Evolutionary conservation across 176 grass and related monocot species (phyloP).

Genomic region (Otatea glauca): DNA sequence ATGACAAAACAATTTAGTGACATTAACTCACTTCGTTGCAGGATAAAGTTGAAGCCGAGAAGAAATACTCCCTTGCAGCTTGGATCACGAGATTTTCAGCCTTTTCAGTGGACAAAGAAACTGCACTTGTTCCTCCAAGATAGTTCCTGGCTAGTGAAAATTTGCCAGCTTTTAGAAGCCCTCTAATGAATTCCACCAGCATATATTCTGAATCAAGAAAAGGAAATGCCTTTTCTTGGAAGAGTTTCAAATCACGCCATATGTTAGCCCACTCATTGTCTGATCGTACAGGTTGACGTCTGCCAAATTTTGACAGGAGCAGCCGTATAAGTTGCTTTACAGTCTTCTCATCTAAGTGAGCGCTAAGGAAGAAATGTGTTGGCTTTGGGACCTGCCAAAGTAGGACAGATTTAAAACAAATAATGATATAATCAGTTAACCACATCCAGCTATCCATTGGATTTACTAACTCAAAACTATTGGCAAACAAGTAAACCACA

Average conservation of each 20-base stretch:
- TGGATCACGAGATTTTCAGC: conserved; percentile 89
- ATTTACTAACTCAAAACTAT: conserved; percentile 26
- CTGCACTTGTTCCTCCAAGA: conserved; percentile 85
- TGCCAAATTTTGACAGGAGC: conserved; percentile 90
- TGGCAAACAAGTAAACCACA: conserved; percentile 25
- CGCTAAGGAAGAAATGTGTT: conserved; percentile 67
- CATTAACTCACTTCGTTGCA: conserved; percentile 75
- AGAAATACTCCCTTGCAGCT: conserved; percentile 97
- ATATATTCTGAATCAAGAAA: conserved; percentile 98
- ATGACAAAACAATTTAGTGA: conserved; percentile 30
- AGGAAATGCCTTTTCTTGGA: conserved; percentile 96
- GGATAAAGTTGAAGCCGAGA: conserved; percentile 91
- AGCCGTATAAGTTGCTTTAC: conserved; percentile 90
- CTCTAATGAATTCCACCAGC: conserved; percentile 91
- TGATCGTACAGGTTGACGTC: conserved; percentile 79
- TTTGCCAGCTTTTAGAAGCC: conserved; percentile 94
- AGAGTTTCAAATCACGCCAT: conserved; percentile 87
- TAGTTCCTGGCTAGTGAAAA: conserved; percentile 97
- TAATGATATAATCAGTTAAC: conserved; percentile 11
- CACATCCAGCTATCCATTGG: conserved; percentile 27
- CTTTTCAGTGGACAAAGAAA: conserved; percentile 71
- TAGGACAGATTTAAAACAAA: conserved; percentile 36
- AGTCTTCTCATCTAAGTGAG: conserved; percentile 85
- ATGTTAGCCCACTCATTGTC: conserved; percentile 94
- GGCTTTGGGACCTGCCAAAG: conserved; percentile 84